Evolutionary conservation across 768 basidiomycete genomes (phyloP), one percentile per base, ranked within the genome.

Genomic region (Boletales sp.): DNA sequence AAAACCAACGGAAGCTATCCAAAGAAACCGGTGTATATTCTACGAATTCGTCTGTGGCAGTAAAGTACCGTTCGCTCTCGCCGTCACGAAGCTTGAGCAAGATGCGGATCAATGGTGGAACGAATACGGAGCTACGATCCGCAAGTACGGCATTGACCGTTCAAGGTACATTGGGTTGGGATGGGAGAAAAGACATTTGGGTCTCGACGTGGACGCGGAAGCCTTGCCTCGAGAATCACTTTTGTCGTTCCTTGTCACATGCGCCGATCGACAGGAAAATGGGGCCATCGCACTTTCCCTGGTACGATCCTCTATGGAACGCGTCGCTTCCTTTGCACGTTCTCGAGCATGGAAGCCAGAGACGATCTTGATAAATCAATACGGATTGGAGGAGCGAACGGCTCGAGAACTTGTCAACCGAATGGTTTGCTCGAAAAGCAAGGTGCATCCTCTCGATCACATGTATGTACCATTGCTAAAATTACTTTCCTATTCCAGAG

Each of bases 41-140:
- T 53, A 42, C 53, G 47, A 64, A 34, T 48, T 59, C 40, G 50
- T 70, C 28, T 68, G 59, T 34, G 46, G 57, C 31, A 54, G 49
- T 19, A 61, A 56, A 39, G 61, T 65, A 57, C 50, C 68, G 2
- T 58, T 62, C 15, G 64, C 67, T 8, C 53, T 71, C 9, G 62
- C 55, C 7, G 54, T 68, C 41, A 70, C 64, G n/a, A 59, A 60
- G 28, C 70, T 71, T 0, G 57, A 60, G 35, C 59, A 53, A 40
- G 58, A 57, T 14, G 64, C 59, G 52, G 57, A 66, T 17, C 56
- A 55, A 38, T 76, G 76, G 76, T 69, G 71, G 73, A 35, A 21
- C 13, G 48, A 51, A 31, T 62, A 74, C 38, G 17, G 41, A 3
- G 8, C 18, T 10, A 50, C 43, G 17, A 51, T 68, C 13, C 40